Conservation (phyloP, 1,284 basidiomycete genomes). For the Naganishia sp. region DNA sequence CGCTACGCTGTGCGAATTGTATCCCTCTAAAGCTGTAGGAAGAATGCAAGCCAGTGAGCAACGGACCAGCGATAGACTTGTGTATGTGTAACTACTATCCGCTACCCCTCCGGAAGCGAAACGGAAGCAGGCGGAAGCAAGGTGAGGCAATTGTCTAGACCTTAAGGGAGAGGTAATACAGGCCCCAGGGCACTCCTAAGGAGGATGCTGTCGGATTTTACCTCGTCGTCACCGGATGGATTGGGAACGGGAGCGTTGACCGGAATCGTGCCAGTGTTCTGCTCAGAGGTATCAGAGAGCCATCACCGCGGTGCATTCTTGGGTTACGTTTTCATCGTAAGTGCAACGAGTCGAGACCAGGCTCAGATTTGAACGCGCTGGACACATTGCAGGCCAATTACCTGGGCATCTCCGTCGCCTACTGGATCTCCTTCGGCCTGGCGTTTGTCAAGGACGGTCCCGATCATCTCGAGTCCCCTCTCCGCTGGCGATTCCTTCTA, state of each 20-base stretch:
- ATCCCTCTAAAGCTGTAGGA: no score
- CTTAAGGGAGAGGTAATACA: no score
- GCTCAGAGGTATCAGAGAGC: constrained; percentile 44
- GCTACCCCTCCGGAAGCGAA: no score
- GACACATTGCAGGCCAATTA: constrained; percentile 46
- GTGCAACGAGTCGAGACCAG: constrained; percentile 30
- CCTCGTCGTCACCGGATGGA: constrained; percentile 43
- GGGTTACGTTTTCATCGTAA: constrained; percentile 39
- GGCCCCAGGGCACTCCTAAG: no score
- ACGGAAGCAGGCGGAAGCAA: no score
- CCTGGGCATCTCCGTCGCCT: constrained; percentile 9
- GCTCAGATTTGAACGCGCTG: constrained; percentile 23
- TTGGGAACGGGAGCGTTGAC: constrained; percentile 45
- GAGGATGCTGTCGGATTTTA: no score
- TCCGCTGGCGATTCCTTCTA: constrained; percentile 30
- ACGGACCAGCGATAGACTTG: no score
- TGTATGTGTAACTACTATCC: no score
- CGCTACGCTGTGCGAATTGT: no score
- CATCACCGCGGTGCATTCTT: constrained; percentile 40
- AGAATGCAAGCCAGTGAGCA: no score
- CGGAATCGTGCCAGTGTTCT: constrained; percentile 44
- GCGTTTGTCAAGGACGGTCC: constrained; percentile 31
- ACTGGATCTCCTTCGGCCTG: constrained; percentile 54
- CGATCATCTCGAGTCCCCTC: constrained; percentile 38
- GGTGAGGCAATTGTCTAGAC: no score